phyloP scores from a whole-genome alignment of 2,329 filamentous ascomycete genomes.

The Diaporthe batatas region DNA sequence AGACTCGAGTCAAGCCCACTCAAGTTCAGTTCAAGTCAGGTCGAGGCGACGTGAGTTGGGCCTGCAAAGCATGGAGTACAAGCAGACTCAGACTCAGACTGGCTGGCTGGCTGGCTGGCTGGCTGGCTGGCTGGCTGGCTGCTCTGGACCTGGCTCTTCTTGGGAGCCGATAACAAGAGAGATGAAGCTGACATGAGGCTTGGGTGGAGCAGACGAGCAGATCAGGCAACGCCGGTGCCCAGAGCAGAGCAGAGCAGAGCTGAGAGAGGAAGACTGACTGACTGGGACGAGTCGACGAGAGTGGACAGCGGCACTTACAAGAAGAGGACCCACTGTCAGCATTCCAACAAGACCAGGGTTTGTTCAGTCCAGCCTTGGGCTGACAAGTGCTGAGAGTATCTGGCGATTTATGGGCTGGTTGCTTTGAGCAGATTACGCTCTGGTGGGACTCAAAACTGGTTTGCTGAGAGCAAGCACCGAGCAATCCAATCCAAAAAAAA shows the following conservation, averaged over 20 bases:
- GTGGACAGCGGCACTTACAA: slow-evolving; percentile 32
- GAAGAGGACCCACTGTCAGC: slow-evolving; percentile 31
- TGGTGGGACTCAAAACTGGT: slow-evolving; percentile 4
- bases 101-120: neutral
- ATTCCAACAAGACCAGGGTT: slow-evolving; percentile 33
- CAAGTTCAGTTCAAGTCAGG: neutral
- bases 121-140: neutral
- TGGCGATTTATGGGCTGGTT: neutral
- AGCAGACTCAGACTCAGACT: too few species aligned
- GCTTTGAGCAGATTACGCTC: neutral
- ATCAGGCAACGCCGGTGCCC: slow-evolving; percentile 22
- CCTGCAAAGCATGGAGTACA: slow-evolving; percentile 7
- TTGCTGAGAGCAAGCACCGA: slow-evolving; percentile 24
- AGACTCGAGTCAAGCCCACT: neutral
- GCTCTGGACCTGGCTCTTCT: neutral
- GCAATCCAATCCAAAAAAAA: slow-evolving; percentile 2
- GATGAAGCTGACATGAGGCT: slow-evolving; percentile 15
- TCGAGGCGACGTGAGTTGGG: slow-evolving; percentile 15
- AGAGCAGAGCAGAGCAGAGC: slow-evolving; percentile 23
- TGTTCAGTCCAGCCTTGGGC: slow-evolving; percentile 10
- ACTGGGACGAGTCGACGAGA: slow-evolving; percentile 16
- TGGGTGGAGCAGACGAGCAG: slow-evolving; percentile 26
- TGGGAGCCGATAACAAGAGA: neutral
- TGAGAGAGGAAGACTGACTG: neutral
- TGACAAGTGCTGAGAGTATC: neutral